phyloP scores from a whole-genome alignment of 2,329 filamentous ascomycete genomes.

The Penicillium sp. region DNA sequence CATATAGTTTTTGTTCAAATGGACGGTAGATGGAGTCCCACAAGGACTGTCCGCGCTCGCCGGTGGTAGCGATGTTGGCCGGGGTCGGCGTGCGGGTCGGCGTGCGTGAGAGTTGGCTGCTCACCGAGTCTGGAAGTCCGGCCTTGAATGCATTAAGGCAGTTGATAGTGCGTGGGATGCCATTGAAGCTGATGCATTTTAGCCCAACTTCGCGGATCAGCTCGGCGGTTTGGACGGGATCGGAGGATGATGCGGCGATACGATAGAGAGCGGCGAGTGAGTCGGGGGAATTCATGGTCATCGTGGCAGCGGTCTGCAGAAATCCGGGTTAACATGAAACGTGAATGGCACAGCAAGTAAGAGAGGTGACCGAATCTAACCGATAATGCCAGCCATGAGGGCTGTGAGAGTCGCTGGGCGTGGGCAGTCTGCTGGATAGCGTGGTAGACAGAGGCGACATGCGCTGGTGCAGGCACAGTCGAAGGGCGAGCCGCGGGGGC shows the following conservation, averaged over 20 bases:
- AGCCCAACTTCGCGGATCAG: conserved; percentile 51
- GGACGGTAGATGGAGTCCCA: conserved; percentile 81
- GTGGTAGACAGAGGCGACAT: conserved; percentile 68
- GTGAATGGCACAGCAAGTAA: neutral
- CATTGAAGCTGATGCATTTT: conserved; percentile 54
- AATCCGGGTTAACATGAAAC: neutral
- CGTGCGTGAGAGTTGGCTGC: conserved; percentile 57
- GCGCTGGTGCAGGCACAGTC: conserved; percentile 65
- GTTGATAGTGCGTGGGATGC: conserved; percentile 82
- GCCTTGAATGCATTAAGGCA: conserved; percentile 73
- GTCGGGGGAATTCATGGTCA: conserved; percentile 84
- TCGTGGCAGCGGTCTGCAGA: conserved; percentile 73
- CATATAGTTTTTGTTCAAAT: conserved; percentile 71
- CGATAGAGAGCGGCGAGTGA: conserved; percentile 46
- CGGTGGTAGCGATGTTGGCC: conserved; percentile 59
- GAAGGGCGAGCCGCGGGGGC: conserved; percentile 69
- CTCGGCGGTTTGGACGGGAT: conserved; percentile 41
- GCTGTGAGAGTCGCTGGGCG: conserved; percentile 62
- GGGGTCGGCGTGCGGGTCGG: conserved; percentile 60
- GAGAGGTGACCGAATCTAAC: conserved; percentile 45
- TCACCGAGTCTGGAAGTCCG: conserved; percentile 62
- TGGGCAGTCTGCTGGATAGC: conserved; percentile 66
- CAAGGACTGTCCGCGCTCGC: conserved; percentile 64
- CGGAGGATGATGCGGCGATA: conserved; percentile 22
- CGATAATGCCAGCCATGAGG: conserved; percentile 71